These are phyloP conservation scores for Leucaena leucocephala DNA, from an alignment of 306 rosid species.

Conservation along the genomic window DNA sequence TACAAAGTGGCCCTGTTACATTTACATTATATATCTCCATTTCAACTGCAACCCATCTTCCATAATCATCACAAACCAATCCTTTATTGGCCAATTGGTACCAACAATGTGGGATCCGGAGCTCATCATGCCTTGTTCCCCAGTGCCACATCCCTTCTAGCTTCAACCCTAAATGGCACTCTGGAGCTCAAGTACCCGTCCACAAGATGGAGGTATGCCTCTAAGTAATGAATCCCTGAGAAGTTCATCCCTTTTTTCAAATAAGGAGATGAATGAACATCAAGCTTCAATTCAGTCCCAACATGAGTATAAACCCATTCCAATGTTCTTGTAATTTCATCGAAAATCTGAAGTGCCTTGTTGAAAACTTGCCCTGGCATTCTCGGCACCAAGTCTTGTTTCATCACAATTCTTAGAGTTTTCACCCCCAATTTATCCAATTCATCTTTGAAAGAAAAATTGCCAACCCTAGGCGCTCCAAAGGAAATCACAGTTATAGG, in stretches of 20 bases:
- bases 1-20: slow-evolving; percentile 17
- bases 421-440: slow-evolving; percentile 53
- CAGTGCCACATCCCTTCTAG: slow-evolving; percentile 66
- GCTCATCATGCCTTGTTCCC: slow-evolving; percentile 71
- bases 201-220: slow-evolving; percentile 70
- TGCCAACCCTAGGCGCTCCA: slow-evolving; percentile 79
- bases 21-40: slow-evolving; percentile 33
- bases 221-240: slow-evolving; percentile 60
- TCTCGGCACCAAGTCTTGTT: slow-evolving; percentile 64
- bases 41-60: slow-evolving; percentile 66
- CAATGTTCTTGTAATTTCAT: slow-evolving; percentile 45
- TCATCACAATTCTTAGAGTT: slow-evolving; percentile 45
- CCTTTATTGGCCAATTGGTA: slow-evolving; percentile 68
- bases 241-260: slow-evolving; percentile 51
- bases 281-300: slow-evolving; percentile 56
- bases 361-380: slow-evolving; percentile 67
- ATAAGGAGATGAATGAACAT: slow-evolving; percentile 57
- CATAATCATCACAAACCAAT: slow-evolving; percentile 57
- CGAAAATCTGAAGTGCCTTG: slow-evolving; percentile 47
- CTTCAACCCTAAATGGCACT: slow-evolving; percentile 47
- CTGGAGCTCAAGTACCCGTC: slow-evolving; percentile 52
- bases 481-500: slow-evolving; percentile 65
- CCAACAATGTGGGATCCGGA: slow-evolving; percentile 68
- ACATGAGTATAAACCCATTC: slow-evolving; percentile 69
- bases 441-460: slow-evolving; percentile 59